phyloP scores from a whole-genome alignment of 2,329 filamentous ascomycete genomes.

The Myotisia sp. region DNA sequence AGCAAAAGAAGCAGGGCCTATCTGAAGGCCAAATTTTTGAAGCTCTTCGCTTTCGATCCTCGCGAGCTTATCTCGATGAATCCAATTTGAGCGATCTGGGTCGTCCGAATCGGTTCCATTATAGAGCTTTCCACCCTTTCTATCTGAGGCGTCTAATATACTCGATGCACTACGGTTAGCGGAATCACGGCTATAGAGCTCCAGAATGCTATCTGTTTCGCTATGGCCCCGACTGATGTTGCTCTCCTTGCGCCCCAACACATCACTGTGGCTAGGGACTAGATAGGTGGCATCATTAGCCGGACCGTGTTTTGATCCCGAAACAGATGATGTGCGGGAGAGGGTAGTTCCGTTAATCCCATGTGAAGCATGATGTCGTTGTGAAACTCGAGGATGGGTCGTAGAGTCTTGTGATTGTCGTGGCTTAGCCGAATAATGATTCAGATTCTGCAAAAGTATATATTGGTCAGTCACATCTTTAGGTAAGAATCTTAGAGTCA shows the following conservation, averaged over 20 bases:
- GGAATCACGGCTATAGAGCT: slow-evolving; percentile 23
- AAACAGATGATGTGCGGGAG: slow-evolving; percentile 25
- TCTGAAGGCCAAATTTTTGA: slow-evolving; percentile 32
- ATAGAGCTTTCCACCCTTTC: slow-evolving; percentile 12
- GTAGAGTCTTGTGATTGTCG: slow-evolving; percentile 27
- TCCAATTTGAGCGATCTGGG: slow-evolving; percentile 32
- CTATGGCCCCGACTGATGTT: slow-evolving; percentile 25
- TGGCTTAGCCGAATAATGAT: slow-evolving; percentile 13
- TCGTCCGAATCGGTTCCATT: slow-evolving; percentile 14
- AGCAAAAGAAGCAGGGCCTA: slow-evolving; percentile 25
- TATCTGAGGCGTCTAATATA: slow-evolving; percentile 15
- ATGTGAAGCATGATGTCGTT: slow-evolving; percentile 1
- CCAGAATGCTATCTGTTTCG: slow-evolving; percentile 26
- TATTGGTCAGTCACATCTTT: too few species aligned
- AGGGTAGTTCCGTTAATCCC: slow-evolving; percentile 12
- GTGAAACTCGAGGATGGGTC: slow-evolving; percentile 6
- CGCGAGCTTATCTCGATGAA: slow-evolving; percentile 37
- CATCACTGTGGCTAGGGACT: slow-evolving; percentile 16
- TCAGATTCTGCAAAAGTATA: slow-evolving; percentile 3
- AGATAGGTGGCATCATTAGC: slow-evolving; percentile 20
- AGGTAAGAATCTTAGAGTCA: too few species aligned
- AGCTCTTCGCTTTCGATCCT: slow-evolving; percentile 38
- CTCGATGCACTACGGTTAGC: slow-evolving; percentile 14
- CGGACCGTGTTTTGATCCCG: slow-evolving; percentile 21
- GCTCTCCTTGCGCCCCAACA: slow-evolving; percentile 21